Base-by-base conservation (phyloP, 2,329 filamentous ascomycete genomes). In the Alternaria triticina region DNA sequence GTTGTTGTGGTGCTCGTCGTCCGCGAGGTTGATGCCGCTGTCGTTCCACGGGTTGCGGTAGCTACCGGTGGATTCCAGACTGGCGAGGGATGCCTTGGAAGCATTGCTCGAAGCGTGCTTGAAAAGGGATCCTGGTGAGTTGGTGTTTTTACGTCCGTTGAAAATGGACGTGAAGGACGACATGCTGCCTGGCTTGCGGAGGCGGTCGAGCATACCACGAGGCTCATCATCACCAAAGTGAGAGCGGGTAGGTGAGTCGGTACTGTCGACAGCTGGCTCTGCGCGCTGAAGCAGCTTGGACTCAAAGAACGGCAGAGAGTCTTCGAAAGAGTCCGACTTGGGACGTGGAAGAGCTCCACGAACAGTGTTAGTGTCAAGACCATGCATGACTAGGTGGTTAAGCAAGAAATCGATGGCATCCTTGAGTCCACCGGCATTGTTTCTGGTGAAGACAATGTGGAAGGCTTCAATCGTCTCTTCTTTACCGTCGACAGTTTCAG, bases 31-130 rank as follows among this genome's bases (percentile, higher is more conserved):
- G 77, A 97, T 94, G 74, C 94, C 95, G 77, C 93, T 97, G 80
- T 98, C 95, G 80, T 97, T 97, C 95, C 95, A 98, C 66, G 94
- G 94, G 82, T 97, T 97, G 81, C 94, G 92, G 81, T 97, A 96
- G 83, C 94, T 97, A 78, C 95, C 92, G 36, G 94, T 94, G 52
- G 94, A 97, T 82, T 98, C 95, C 80, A 97, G 94, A 67, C 94
- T 97, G 72, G 97, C 94, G 71, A 98, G 89, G 33, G 95, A 97
- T 52, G 95, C 96, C 83, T 97, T 97, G 70, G 95, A 97, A 64
- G 94, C 94, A 71, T 91, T 90, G 83, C 95, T 97, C 64, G 95
- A 97, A 33, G 83, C 83, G 70, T 86, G 83, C 83, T 97, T 97
- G 87, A 97, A 97, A 79, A 98, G 90, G 44, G 91, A 93, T 65